These are phyloP conservation scores for Candida vartiovaarae DNA, from an alignment of 805 yeast genomes.

Conservation along the genomic window DNA sequence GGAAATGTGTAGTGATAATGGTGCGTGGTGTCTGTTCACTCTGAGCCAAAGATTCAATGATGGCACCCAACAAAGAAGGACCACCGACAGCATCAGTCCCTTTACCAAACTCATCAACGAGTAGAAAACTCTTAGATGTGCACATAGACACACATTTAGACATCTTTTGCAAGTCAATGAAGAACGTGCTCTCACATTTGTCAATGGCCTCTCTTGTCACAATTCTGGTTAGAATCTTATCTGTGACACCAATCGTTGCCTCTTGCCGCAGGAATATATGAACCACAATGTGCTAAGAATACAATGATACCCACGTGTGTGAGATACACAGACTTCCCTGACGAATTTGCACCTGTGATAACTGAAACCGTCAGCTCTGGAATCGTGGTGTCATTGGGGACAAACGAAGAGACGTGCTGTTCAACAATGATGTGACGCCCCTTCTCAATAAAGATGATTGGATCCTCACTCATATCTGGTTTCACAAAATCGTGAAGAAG, in stretches of 20 bases:
- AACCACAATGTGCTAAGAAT: conserved; percentile 46
- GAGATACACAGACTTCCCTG: conserved; percentile 47
- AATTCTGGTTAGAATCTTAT: conserved; percentile 40
- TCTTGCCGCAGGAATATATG: conserved; percentile 42
- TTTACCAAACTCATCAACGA: conserved; percentile 50
- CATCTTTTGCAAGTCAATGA: conserved; percentile 41
- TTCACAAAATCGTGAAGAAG: conserved; percentile 21
- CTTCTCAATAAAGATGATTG: conserved; percentile 25
- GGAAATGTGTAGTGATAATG: conserved; percentile 37
- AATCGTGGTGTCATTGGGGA: conserved; percentile 35
- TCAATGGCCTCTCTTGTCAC: conserved; percentile 33
- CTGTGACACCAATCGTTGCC: conserved; percentile 44
- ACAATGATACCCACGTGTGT: conserved; percentile 42
- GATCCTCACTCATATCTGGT: conserved; percentile 27
- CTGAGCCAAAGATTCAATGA: conserved; percentile 22
- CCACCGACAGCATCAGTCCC: conserved; percentile 44
- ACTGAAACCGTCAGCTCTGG: conserved; percentile 25
- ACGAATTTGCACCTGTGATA: conserved; percentile 43
- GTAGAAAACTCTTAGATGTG: conserved; percentile 35
- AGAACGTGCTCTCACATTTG: conserved; percentile 40
- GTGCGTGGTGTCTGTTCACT: conserved; percentile 19
- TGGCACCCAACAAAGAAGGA: conserved; percentile 36
- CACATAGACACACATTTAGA: conserved; percentile 32
- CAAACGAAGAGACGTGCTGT: conserved; percentile 29
- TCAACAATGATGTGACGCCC: conserved; percentile 46